Evolutionary conservation across 1,284 basidiomycete genomes (phyloP).

Genomic region (Mycosarcoma mackinlayi): DNA sequence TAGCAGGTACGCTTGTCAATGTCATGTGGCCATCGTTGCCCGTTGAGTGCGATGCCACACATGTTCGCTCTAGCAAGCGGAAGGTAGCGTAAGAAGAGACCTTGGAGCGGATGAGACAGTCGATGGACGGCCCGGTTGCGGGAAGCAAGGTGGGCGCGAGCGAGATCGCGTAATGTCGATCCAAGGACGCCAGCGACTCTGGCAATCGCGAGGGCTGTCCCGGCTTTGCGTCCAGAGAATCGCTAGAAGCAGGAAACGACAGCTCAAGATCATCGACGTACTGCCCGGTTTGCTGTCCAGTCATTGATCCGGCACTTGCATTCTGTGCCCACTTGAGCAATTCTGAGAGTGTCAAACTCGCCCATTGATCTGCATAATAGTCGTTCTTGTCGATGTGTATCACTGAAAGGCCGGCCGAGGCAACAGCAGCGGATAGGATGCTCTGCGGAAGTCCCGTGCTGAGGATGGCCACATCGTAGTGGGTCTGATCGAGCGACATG

Average conservation of each 20-base stretch:
- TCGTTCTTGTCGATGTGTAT: slow-evolving; percentile 86
- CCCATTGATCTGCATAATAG: slow-evolving; percentile 86
- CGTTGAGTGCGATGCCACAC: slow-evolving; percentile 16
- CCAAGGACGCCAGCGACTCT: slow-evolving; percentile 28
- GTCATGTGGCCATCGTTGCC: not conserved
- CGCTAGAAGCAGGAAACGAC: slow-evolving; percentile 25
- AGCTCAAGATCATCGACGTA: slow-evolving; percentile 10
- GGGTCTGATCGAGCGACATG: slow-evolving; percentile 57
- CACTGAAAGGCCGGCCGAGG: slow-evolving; percentile 85
- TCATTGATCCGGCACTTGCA: slow-evolving; percentile 25
- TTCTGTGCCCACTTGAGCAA: slow-evolving; percentile 75
- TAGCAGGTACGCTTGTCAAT: slow-evolving; percentile 77
- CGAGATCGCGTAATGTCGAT: slow-evolving; percentile 81
- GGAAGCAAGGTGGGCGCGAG: slow-evolving; percentile 85
- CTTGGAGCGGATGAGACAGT: slow-evolving; percentile 82
- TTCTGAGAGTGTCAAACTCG: slow-evolving; percentile 84
- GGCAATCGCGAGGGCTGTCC: slow-evolving; percentile 24
- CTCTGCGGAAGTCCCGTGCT: slow-evolving; percentile 84
- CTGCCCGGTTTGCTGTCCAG: not conserved
- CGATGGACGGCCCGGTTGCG: slow-evolving; percentile 81
- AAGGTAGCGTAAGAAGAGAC: slow-evolving; percentile 92
- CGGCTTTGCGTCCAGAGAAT: not conserved
- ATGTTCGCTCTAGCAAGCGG: slow-evolving; percentile 77
- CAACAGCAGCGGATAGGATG: slow-evolving; percentile 73
- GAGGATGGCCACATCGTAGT: slow-evolving; percentile 83